Base-by-base conservation (phyloP, 2,329 filamentous ascomycete species). In the Aspergillus fumigatus region DNA sequence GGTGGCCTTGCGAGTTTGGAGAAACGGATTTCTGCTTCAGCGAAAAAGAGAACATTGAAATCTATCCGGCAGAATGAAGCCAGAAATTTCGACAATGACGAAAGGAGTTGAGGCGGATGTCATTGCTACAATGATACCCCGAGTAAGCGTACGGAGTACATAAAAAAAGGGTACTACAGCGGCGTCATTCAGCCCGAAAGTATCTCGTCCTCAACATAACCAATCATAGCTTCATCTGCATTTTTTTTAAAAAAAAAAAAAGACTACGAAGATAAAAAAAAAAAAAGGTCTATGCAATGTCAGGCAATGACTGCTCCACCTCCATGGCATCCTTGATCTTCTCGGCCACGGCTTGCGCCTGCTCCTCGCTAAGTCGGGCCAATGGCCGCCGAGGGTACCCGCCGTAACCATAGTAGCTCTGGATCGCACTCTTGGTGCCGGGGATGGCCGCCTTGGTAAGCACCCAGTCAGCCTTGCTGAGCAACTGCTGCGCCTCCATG, bases 391-490 rank as follows among this genome's bases (percentile, higher is more conserved):
- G 83, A 2, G 90, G 88, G 71, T 85, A 86, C 1, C 89, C 90
- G 40, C 91, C 90, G 70, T 95, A 96, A 48, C 90, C 90, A 72
- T 86, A 93, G 74, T 91, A 91, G 65, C 80, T 85, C 79, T 94
- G 87, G 63, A 95, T 88, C 25, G 89, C 90, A 65, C 85, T 84
- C 82, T 96, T 95, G 25, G 91, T 95, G 17, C 90, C 90, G 1
- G 90, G 88, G 64, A 95, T 91, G 54, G 89, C 88, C 0, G 88
- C 80, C 79, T 92, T 94, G 59, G 90, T 94, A 57, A 94, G 78
- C 45, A 89, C 87, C 90, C 90, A 95, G 73, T 95, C 91, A 45
- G 87, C 88, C 70, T 84, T 85, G 69, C 87, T 87, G 60, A 95
- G 82, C 19, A 87, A 76, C 77, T 88, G 88, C 71, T 96, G 91